These are phyloP conservation scores for Podaxis rugospora DNA, from an alignment of 768 basidiomycete genomes.

Conservation along the genomic window DNA sequence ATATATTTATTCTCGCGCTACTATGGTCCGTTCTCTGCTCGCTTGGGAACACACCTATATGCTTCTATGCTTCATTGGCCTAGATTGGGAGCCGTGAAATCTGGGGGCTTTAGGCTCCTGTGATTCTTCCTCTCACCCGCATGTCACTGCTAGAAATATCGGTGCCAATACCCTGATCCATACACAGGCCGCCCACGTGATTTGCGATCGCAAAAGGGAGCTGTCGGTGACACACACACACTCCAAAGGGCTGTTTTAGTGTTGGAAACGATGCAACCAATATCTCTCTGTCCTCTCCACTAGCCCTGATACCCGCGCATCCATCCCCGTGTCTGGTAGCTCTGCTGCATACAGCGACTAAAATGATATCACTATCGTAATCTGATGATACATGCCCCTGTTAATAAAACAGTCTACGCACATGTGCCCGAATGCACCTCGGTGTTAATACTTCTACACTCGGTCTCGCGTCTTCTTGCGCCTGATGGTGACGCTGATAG, in stretches of 20 bases:
- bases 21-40: conserved; percentile 9
- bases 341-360: not conserved
- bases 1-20: conserved; percentile 11
- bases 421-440: not conserved
- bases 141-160: not conserved
- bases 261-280: conserved; percentile 3
- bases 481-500: not conserved
- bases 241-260: not conserved
- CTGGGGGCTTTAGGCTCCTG: not conserved
- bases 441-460: not conserved
- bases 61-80: not conserved
- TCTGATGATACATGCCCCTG: not conserved
- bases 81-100: not conserved
- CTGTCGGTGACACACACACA: conserved; percentile 1
- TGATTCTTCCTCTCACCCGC: not conserved
- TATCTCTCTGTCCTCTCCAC: not conserved
- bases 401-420: not conserved
- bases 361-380: conserved; percentile 1
- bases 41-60: not conserved
- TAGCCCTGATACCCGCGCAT: conserved; percentile 4
- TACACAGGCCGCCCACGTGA: not conserved
- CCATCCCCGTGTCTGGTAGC: not conserved
- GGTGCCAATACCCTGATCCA: not conserved
- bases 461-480: not conserved
- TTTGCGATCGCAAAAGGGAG: not conserved